Percentiles rank a stretch among this genome's conserved stretches.
These are phyloP conservation scores for Tricholoma hemisulphureum DNA, from an alignment of 768 basidiomycete genomes.

Conservation along the genomic window DNA sequence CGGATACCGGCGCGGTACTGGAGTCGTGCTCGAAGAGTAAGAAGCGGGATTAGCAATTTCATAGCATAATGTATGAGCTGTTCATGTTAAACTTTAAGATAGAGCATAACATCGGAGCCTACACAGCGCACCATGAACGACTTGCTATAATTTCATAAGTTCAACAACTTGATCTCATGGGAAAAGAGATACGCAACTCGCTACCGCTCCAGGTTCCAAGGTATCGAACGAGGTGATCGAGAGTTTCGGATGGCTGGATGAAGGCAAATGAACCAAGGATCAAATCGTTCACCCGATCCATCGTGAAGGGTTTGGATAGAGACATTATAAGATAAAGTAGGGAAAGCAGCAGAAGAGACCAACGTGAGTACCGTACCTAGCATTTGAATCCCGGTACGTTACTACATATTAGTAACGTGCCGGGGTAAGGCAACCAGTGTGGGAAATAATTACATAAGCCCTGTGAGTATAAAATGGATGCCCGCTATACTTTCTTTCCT, in stretches of 20 bases:
- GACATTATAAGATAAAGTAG: slow-evolving; percentile 43
- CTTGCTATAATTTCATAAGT: slow-evolving; percentile 48
- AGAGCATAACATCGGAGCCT: neutral
- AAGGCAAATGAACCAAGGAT: slow-evolving; percentile 62
- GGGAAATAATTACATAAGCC: slow-evolving; percentile 46
- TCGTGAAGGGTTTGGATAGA: slow-evolving; percentile 43
- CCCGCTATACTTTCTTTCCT: slow-evolving; percentile 16
- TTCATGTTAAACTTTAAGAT: slow-evolving; percentile 24
- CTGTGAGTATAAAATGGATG: slow-evolving; percentile 28
- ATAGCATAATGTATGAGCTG: slow-evolving; percentile 74
- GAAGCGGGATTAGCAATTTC: slow-evolving; percentile 66
- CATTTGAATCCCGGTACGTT: too few relatives aligned
- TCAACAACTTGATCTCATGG: neutral
- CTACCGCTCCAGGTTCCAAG: slow-evolving; percentile 83
- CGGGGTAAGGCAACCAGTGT: too few relatives aligned
- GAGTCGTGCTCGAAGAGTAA: slow-evolving; percentile 65
- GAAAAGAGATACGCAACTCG: slow-evolving; percentile 59
- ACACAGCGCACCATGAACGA: slow-evolving; percentile 59
- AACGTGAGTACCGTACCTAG: neutral
- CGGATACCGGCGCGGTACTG: slow-evolving; percentile 65
- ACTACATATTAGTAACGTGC: too few relatives aligned
- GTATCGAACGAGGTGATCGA: slow-evolving; percentile 74
- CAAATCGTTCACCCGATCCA: slow-evolving; percentile 57
- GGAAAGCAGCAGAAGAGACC: neutral
- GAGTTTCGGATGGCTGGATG: slow-evolving; percentile 57